phyloP scores from a whole-genome alignment of 2,329 filamentous ascomycete genomes.

The Fusarium papillatum region DNA sequence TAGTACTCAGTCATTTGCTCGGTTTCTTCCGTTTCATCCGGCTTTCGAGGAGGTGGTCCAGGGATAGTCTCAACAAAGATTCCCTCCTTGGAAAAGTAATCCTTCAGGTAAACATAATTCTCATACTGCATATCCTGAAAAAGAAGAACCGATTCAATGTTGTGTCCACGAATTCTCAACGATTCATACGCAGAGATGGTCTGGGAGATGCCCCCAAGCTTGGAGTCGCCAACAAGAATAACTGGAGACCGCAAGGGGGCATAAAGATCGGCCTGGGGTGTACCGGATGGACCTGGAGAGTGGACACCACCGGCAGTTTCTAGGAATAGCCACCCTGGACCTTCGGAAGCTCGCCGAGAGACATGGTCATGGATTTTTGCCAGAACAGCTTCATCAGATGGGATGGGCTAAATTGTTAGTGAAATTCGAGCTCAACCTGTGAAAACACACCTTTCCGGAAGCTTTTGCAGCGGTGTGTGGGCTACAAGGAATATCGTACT shows the following conservation, averaged over 20 bases:
- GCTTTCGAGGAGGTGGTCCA: conserved; percentile 66
- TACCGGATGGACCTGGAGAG: conserved; percentile 82
- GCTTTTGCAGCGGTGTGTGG: conserved; percentile 78
- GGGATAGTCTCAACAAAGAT: conserved; percentile 71
- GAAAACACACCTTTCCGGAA: conserved; percentile 55
- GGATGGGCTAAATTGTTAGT: conserved; percentile 56
- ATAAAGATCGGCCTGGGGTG: conserved; percentile 84
- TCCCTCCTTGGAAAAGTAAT: conserved; percentile 74
- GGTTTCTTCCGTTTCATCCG: conserved; percentile 60
- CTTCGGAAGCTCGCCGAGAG: conserved; percentile 55
- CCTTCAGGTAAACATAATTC: conserved; percentile 76
- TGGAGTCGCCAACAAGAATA: conserved; percentile 80
- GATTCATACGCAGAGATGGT: conserved; percentile 88
- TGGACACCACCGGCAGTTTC: conserved; percentile 89
- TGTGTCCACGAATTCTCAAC: conserved; percentile 82
- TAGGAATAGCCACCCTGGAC: conserved; percentile 75
- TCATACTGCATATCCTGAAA: conserved; percentile 76
- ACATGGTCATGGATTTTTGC: conserved; percentile 55
- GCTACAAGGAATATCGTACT: conserved; percentile 82
- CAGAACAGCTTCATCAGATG: conserved; percentile 65
- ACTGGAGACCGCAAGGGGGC: conserved; percentile 80
- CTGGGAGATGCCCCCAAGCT: conserved; percentile 83
- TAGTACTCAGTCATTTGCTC: conserved; percentile 77
- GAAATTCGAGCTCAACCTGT: accelerated
- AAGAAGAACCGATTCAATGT: conserved; percentile 77